Evolutionary conservation across 116 monocot genomes (phyloP).

Genomic region (Thalassia testudinum): DNA sequence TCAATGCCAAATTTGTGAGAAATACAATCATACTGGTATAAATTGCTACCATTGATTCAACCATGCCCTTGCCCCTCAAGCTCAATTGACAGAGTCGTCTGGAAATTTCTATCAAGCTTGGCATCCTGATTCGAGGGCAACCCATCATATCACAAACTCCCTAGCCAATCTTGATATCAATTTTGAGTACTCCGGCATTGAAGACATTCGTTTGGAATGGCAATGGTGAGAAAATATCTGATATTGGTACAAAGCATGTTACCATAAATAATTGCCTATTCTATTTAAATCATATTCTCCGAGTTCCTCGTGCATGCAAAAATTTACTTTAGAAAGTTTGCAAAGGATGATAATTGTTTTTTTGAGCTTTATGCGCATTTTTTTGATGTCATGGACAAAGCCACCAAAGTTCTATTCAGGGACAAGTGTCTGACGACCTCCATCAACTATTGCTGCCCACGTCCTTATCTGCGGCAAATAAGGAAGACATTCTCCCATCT

Average conservation of each 20-base stretch:
- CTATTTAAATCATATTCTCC: not conserved
- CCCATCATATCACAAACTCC: not conserved
- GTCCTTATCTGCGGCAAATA: no score
- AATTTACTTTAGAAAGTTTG: not conserved
- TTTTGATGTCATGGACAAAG: not conserved
- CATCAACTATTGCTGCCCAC: no score
- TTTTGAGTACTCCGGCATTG: not conserved
- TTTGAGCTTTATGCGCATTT: not conserved
- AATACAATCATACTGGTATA: not conserved
- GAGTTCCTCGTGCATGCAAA: not conserved
- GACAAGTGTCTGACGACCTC: not conserved
- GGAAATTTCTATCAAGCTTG: not conserved
- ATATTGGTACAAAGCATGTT: not conserved
- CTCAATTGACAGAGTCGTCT: not conserved
- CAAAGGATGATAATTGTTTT: not conserved
- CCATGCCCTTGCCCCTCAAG: not conserved
- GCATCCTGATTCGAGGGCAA: not conserved
- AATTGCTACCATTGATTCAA: not conserved
- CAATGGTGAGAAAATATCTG: not conserved
- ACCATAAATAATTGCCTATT: not conserved
- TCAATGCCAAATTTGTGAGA: not conserved
- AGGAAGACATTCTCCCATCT: no score
- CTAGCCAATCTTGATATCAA: not conserved
- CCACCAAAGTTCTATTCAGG: not conserved
- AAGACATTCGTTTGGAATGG: not conserved